Evolutionary conservation across 75 land plant species (phyloP), one percentile per base, ranked within the genome.

Genomic region (Isoetes taiwanensis): DNA sequence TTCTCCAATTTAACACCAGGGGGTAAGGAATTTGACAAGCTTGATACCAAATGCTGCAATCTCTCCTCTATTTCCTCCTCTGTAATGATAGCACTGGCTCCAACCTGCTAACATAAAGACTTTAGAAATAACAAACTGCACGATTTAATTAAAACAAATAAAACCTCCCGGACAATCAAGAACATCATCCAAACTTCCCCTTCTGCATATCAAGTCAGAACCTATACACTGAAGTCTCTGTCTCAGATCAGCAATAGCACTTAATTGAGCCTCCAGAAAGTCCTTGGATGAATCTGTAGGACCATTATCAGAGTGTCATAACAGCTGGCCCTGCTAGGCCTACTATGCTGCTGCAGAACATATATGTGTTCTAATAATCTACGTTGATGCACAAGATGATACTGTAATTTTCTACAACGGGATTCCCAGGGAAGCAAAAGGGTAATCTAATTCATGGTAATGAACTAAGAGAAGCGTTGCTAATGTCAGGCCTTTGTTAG

Each of bases 211-310:
- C 48, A 89, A 64, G 63, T 89, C 66, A 11, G 81, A 79, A 4
- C 83, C 85, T 24, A 62, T 63, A 42, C 54, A 56, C 60, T 64
- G 78, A 32, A 89, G 68, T 27, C 73, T 62, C 29, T 62, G 59
- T 33, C 70, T 74, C 33, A 85, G 65, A 43, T 79, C 83, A 34
- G 69, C 69, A 35, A 89, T 34, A 30, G 91, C 83, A 52, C 68
- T 67, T 12, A 81, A 57, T 30, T 85, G 65, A 19, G 75, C 48
- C 30, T 85, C 81, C 29, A 82, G 63, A 74, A 75, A 67, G 61
- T 75, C 76, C 64, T 70, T 77, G 32, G 86, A 79, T 72, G 70
- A 85, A n/a, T 80, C 96, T 89, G 71, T n/a, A n/a, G n/a, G n/a
- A n/a, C n/a, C n/a, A n/a, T n/a, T n/a, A n/a, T n/a, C n/a, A n/a